These are phyloP conservation scores for Talaromyces sp. DNA, from an alignment of 2,329 filamentous ascomycete species.

Conservation along the genomic window DNA sequence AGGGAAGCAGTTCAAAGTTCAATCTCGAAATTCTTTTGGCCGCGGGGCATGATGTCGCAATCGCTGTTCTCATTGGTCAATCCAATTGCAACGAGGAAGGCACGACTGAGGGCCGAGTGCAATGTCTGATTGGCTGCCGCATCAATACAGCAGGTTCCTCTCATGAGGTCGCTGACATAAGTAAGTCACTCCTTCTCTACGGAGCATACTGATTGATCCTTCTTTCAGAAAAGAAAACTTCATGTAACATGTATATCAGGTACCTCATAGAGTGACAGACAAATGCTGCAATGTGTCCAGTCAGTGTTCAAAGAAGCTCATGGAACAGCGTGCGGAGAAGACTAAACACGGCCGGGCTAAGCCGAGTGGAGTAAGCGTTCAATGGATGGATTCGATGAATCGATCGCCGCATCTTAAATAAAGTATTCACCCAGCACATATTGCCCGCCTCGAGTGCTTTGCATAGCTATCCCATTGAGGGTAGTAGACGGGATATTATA, in stretches of 20 bases:
- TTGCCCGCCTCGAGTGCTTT: neutral
- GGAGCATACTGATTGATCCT: neutral
- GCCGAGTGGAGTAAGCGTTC: conserved; percentile 7
- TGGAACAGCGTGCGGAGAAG: conserved; percentile 10
- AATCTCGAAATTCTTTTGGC: conserved; percentile 8
- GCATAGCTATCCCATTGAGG: neutral
- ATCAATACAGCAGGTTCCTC: neutral
- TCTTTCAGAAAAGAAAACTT: neutral
- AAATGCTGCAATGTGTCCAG: neutral
- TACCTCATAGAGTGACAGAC: neutral
- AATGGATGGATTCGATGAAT: neutral
- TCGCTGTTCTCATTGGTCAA: conserved; percentile 24
- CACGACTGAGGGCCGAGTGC: conserved; percentile 1
- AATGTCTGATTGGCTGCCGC: conserved; percentile 3
- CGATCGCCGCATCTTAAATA: conserved; percentile 1
- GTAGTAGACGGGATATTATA: neutral
- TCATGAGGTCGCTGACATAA: neutral
- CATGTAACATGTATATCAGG: no score
- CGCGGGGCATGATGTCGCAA: conserved; percentile 20
- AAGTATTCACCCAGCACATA: neutral
- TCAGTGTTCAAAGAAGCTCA: conserved; percentile 10
- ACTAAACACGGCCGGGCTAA: conserved; percentile 6
- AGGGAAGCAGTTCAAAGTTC: neutral
- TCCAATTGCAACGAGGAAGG: conserved; percentile 15
- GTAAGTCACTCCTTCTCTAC: neutral